Percentiles rank a stretch among this genome's conserved stretches.
Conservation (phyloP, 805 yeast species). For the Candida michaelii region DNA sequence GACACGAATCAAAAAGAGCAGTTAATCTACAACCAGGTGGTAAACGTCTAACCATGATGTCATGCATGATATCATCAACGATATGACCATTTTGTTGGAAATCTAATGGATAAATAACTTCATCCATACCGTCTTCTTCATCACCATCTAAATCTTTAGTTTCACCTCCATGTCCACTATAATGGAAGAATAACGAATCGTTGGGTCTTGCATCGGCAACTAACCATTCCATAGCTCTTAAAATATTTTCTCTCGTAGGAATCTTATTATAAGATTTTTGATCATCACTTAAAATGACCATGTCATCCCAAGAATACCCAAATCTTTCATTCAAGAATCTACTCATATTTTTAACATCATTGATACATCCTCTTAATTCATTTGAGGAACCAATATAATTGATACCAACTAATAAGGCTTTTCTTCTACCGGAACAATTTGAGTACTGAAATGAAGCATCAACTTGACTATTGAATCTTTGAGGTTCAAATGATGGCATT, state of each 20-base stretch:
- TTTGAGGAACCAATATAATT: conserved; percentile 32
- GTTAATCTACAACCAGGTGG: conserved; percentile 40
- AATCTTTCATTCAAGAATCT: conserved; percentile 26
- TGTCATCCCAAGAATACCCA: conserved; percentile 37
- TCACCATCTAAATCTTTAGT: conserved; percentile 38
- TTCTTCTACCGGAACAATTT: conserved; percentile 36
- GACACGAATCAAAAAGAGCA: conserved; percentile 40
- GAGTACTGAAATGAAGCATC: conserved; percentile 39
- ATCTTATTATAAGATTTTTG: conserved; percentile 29
- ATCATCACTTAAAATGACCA: conserved; percentile 40
- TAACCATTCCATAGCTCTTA: conserved; percentile 42
- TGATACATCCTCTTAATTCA: conserved; percentile 37
- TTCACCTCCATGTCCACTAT: conserved; percentile 41
- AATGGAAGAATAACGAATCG: conserved; percentile 40
- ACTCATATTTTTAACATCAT: conserved; percentile 40
- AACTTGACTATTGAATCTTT: conserved; percentile 35
- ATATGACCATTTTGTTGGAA: conserved; percentile 33
- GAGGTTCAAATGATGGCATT: conserved; percentile 33
- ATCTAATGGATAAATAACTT: conserved; percentile 38
- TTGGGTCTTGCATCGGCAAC: conserved; percentile 38
- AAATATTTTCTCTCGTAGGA: conserved; percentile 33
- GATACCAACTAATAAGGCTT: conserved; percentile 38
- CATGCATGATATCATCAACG: conserved; percentile 41
- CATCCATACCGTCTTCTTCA: conserved; percentile 38
- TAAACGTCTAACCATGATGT: conserved; percentile 35